Percentiles rank a stretch among this genome's conserved stretches.
phyloP scores from a whole-genome alignment of 192 early-diverging fungal genomes.

The Linnemannia exigua region DNA sequence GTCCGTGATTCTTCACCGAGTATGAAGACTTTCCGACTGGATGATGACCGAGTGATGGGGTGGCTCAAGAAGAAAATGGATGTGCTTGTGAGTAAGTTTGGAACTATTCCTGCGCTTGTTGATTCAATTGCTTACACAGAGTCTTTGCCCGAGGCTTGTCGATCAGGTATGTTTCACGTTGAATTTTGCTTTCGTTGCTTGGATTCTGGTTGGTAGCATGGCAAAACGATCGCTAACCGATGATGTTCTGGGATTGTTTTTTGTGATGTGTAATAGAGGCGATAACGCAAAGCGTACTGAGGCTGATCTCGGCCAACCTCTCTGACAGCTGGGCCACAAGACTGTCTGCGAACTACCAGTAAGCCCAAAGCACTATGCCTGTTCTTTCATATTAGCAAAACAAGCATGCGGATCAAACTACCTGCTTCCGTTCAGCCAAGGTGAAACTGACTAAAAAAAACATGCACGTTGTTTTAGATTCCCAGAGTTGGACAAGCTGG shows the following conservation, averaged over 20 bases:
- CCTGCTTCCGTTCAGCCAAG: neutral
- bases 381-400: neutral
- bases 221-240: neutral
- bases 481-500: slow-evolving; percentile 43
- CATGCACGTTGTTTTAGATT: slow-evolving; percentile 4
- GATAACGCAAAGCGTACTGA: slow-evolving; percentile 29
- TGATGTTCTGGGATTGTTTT: neutral
- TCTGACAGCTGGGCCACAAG: slow-evolving; percentile 42
- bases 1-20: slow-evolving; percentile 11
- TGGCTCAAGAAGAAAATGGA: slow-evolving; percentile 60
- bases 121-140: slow-evolving; percentile 51
- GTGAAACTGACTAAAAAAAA: neutral
- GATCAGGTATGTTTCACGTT: slow-evolving; percentile 15
- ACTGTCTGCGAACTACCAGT: slow-evolving; percentile 49
- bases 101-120: slow-evolving; percentile 5
- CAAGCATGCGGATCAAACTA: neutral
- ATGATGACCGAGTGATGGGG: slow-evolving; percentile 51
- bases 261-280: slow-evolving; percentile 29
- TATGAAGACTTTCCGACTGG: slow-evolving; percentile 49
- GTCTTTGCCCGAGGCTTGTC: slow-evolving; percentile 23
- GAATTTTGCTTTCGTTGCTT: neutral
- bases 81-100: slow-evolving; percentile 20
- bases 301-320: slow-evolving; percentile 45
- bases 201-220: neutral
- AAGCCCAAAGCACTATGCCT: neutral